Evolutionary conservation across 371 early-diverging fungal species (phyloP).

Genomic region (Rhizopus stolonifer): DNA sequence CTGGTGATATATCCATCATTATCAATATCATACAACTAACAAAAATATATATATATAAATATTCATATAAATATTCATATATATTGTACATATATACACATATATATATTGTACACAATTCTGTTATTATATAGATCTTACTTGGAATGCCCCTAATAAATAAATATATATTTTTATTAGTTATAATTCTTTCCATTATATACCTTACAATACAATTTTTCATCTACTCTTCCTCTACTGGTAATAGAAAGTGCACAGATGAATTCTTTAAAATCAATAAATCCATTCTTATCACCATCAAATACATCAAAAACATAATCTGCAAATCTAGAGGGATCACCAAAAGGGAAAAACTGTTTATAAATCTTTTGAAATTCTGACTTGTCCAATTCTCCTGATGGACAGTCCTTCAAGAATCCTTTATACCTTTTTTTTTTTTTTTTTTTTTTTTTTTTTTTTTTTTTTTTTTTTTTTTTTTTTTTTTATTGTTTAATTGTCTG

Average conservation of each 20-base stretch:
- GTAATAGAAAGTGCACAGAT: conserved; percentile 85
- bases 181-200: not conserved
- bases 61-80: no score
- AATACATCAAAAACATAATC: conserved; percentile 90
- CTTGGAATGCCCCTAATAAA: conserved; percentile 46
- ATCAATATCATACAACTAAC: conserved; percentile 88
- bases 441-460: not conserved
- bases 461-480: not conserved
- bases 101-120: no score
- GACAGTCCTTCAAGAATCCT: conserved; percentile 93
- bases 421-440: conserved; percentile 77
- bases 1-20: conserved; percentile 85
- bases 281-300: conserved; percentile 85
- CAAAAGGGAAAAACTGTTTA: conserved; percentile 96
- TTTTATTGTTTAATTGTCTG: no score
- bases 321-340: conserved; percentile 89
- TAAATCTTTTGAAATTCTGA: conserved; percentile 91
- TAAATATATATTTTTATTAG: not conserved
- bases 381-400: conserved; percentile 81
- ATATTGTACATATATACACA: no score
- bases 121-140: no score
- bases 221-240: conserved; percentile 83
- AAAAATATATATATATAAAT: not conserved
- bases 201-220: conserved; percentile 78
- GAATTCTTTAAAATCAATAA: conserved; percentile 92